phyloP scores from a whole-genome alignment of 768 basidiomycete species.

The Tulasnella sp. region DNA sequence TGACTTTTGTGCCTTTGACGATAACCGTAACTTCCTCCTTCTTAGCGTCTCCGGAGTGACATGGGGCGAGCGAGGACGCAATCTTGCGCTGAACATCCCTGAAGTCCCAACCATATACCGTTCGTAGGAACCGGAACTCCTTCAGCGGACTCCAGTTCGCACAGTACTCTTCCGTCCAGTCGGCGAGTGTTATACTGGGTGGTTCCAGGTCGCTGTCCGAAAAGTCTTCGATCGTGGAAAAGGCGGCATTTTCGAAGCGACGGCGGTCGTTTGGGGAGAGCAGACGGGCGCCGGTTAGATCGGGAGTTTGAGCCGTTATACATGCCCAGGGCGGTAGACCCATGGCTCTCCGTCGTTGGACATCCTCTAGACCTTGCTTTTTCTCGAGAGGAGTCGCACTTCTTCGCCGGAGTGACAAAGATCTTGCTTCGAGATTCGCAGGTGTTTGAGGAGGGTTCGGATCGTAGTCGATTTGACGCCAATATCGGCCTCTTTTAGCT shows the following conservation, averaged over 20 bases:
- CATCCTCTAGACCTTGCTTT: not conserved
- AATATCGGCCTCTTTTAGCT: not conserved
- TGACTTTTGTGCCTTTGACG: not conserved
- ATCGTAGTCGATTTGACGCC: not conserved
- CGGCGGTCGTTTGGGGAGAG: not conserved
- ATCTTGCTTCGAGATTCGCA: not conserved
- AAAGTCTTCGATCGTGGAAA: not conserved
- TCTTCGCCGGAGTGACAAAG: not conserved
- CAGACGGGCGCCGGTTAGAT: not conserved
- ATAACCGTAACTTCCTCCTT: not conserved
- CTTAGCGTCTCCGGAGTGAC: not conserved
- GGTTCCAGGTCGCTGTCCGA: not conserved
- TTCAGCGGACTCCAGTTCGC: not conserved
- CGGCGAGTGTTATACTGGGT: not conserved
- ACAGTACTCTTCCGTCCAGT: constrained; percentile 1
- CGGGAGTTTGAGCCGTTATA: not conserved
- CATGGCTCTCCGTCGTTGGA: not conserved
- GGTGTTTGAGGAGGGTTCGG: not conserved
- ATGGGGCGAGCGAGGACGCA: not conserved
- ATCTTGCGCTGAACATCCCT: not conserved
- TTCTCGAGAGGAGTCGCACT: not conserved
- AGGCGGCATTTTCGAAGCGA: not conserved
- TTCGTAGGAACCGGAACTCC: not conserved
- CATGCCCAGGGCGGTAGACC: not conserved
- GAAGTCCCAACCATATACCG: not conserved